phyloP scores from a whole-genome alignment of 179 eudicot species.

The Beta corolliflora region DNA sequence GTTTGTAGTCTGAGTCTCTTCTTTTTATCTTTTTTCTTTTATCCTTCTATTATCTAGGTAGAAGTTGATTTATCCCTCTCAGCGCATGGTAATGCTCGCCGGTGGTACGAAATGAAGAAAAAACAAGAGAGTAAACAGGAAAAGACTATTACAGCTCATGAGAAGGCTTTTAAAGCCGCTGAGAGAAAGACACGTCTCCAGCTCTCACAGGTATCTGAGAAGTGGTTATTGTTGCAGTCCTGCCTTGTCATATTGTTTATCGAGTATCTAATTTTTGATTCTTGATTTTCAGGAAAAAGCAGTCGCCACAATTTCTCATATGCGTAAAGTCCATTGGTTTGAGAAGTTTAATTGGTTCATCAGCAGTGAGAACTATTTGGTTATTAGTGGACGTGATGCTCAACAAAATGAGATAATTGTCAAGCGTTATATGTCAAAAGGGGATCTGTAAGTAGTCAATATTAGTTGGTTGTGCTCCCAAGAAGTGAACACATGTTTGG shows the following conservation, averaged over 20 bases:
- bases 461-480: neutral
- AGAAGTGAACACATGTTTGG: neutral
- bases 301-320: constrained; percentile 91
- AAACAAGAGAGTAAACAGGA: constrained; percentile 96
- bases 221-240: constrained; percentile 11
- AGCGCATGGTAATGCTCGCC: constrained; percentile 96
- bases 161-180: constrained; percentile 98
- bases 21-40: constrained; percentile 8
- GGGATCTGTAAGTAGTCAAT: constrained; percentile 78
- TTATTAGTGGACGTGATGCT: constrained; percentile 98
- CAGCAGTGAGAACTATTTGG: constrained; percentile 94
- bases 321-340: constrained; percentile 99
- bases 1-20: neutral
- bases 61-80: constrained; percentile 95
- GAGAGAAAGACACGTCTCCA: constrained; percentile 92
- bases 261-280: neutral
- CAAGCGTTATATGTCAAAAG: constrained; percentile 96
- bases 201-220: constrained; percentile 76
- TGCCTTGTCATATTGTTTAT: neutral
- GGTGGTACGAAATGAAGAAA: constrained; percentile 95
- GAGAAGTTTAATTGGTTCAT: constrained; percentile 98
- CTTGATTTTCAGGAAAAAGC: constrained; percentile 74
- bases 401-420: constrained; percentile 99
- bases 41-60: constrained; percentile 51
- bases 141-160: constrained; percentile 93